Conservation (phyloP, 805 yeast species). For the Huiozyma naganishii region DNA sequence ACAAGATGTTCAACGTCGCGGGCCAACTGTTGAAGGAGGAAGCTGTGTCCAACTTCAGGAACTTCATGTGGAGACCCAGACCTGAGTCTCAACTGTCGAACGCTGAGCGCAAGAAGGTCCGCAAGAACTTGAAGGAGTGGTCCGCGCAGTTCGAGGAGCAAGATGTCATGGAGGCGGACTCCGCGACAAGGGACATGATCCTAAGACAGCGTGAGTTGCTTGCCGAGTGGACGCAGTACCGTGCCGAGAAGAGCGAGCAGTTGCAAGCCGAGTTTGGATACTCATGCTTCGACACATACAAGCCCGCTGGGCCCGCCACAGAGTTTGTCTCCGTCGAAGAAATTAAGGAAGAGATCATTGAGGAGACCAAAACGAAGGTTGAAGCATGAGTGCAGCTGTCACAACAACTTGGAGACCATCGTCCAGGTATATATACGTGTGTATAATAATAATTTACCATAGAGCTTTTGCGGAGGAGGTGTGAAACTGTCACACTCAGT, state of each 20-base stretch:
- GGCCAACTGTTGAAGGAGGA: constrained; percentile 74
- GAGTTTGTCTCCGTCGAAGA: constrained; percentile 63
- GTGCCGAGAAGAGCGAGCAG: constrained; percentile 41
- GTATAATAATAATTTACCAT: too few relatives aligned
- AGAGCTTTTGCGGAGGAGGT: too few relatives aligned
- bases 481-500: too few relatives aligned
- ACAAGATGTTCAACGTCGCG: constrained; percentile 72
- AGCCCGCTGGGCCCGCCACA: constrained; percentile 31
- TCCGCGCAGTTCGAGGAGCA: constrained; percentile 87
- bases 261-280: constrained; percentile 27
- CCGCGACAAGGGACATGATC: constrained; percentile 83
- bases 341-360: constrained; percentile 62
- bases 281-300: constrained; percentile 20
- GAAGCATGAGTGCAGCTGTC: constrained; percentile 20
- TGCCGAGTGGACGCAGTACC: constrained; percentile 79
- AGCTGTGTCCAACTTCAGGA: constrained; percentile 70
- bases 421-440: too few relatives aligned
- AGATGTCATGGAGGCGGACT: constrained; percentile 92
- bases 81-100: constrained; percentile 68
- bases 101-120: constrained; percentile 78
- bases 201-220: constrained; percentile 70
- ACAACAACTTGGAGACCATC: too few relatives aligned
- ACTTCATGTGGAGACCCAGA: constrained; percentile 95
- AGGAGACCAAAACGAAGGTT: constrained; percentile 61
- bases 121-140: constrained; percentile 81